Percentiles rank a stretch among this genome's conserved stretches.
Conservation (phyloP, 176 grass and related monocot genomes). For the Themeda triandra region DNA sequence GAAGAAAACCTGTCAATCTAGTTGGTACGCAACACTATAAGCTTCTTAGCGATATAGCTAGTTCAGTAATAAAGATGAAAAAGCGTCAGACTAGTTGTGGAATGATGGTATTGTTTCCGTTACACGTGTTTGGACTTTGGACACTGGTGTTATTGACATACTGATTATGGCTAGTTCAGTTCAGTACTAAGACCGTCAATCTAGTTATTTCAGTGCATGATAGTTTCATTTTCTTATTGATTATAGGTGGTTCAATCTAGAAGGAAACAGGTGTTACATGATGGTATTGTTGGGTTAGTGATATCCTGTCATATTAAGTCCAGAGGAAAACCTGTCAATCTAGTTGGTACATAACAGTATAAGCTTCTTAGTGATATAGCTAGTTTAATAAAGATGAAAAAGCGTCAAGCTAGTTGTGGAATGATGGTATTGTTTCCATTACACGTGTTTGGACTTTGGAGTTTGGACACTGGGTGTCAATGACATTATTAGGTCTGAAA, state of each 20-base stretch:
- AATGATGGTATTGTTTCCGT: conserved; percentile 6
- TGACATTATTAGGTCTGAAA: neutral
- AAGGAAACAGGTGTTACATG: neutral
- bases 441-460: neutral
- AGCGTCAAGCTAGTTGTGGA: neutral
- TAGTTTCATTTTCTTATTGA: neutral
- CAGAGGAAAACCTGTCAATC: neutral
- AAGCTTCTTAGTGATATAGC: neutral
- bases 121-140: neutral
- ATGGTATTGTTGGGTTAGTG: neutral
- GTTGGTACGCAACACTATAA: neutral
- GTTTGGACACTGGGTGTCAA: neutral
- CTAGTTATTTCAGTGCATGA: neutral
- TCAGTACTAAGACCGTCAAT: neutral
- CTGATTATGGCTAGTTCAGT: neutral
- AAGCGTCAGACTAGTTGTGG: neutral
- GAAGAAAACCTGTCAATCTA: neutral
- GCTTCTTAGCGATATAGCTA: neutral
- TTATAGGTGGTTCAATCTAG: neutral
- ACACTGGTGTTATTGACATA: neutral
- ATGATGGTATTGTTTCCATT: conserved; percentile 15
- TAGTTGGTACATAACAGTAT: neutral
- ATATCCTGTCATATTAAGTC: neutral
- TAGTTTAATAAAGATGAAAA: neutral
- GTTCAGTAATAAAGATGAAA: neutral